These are phyloP conservation scores for Phaeoacremonium minimum DNA, from an alignment of 2,329 filamentous ascomycete species.

Conservation along the genomic window DNA sequence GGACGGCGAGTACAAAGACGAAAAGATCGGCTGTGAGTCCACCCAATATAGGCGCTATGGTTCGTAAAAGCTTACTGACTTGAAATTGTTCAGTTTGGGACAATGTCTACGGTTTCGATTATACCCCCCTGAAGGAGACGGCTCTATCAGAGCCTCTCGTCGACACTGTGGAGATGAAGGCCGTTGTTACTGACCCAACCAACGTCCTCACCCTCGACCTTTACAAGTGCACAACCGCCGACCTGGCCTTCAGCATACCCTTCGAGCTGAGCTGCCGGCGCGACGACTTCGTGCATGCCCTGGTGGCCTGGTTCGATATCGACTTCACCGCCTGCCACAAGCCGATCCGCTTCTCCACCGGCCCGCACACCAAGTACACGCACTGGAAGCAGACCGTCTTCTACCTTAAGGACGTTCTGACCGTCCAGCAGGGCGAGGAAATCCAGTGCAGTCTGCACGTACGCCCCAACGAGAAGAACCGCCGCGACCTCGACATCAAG, in stretches of 20 bases:
- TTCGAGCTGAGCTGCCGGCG: slow-evolving; percentile 76
- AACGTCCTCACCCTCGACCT: slow-evolving; percentile 85
- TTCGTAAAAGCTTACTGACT: too few species aligned
- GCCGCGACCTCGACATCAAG: slow-evolving; percentile 88
- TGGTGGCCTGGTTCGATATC: slow-evolving; percentile 99
- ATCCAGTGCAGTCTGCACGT: slow-evolving; percentile 72
- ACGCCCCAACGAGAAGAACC: slow-evolving; percentile 90
- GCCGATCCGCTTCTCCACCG: slow-evolving; percentile 92
- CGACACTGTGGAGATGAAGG: slow-evolving; percentile 96
- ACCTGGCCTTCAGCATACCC: slow-evolving; percentile 77
- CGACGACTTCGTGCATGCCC: slow-evolving; percentile 91
- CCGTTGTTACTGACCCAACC: slow-evolving; percentile 88
- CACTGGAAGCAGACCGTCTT: slow-evolving; percentile 99
- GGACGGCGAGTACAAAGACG: slow-evolving; percentile 98
- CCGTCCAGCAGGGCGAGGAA: slow-evolving; percentile 81
- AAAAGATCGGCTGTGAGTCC: slow-evolving; percentile 97
- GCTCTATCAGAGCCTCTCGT: slow-evolving; percentile 94
- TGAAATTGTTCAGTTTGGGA: slow-evolving; percentile 84
- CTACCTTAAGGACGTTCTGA: slow-evolving; percentile 90
- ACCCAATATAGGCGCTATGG: background rate
- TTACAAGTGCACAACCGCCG: slow-evolving; percentile 79
- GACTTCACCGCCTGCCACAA: slow-evolving; percentile 99
- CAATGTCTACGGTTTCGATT: slow-evolving; percentile 98
- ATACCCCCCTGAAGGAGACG: slow-evolving; percentile 86
- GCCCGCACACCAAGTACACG: slow-evolving; percentile 97